These are phyloP conservation scores for Metschnikowia borealis DNA, from an alignment of 805 yeast genomes.

Conservation along the genomic window DNA sequence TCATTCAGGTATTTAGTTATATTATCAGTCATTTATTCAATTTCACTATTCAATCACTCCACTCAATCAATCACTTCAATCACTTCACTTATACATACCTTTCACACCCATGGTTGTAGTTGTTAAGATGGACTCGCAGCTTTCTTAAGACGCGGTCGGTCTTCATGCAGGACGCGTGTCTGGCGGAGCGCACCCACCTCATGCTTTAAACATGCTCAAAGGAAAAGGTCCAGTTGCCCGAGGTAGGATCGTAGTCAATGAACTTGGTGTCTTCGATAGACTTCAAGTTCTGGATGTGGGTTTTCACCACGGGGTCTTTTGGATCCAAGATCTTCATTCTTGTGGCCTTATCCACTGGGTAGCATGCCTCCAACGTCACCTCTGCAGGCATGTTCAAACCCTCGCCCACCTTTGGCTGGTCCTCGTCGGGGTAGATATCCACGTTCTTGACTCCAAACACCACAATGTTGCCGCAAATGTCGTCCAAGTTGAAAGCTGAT, in stretches of 20 bases:
- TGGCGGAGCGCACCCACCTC: background rate
- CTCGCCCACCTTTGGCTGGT: constrained; percentile 54
- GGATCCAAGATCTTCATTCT: constrained; percentile 74
- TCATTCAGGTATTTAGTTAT: no score
- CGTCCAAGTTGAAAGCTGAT: constrained; percentile 56
- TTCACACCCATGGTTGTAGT: constrained; percentile 16
- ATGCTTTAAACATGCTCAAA: constrained; percentile 29
- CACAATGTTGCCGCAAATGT: constrained; percentile 63
- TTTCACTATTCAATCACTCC: no score
- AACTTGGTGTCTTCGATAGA: constrained; percentile 57
- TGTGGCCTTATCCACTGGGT: constrained; percentile 70
- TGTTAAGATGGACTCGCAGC: background rate
- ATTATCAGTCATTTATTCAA: no score
- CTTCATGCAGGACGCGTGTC: constrained; percentile 13
- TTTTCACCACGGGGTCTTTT: constrained; percentile 63
- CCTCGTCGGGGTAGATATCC: constrained; percentile 68
- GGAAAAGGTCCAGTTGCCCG: constrained; percentile 68
- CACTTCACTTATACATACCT: constrained; percentile 11
- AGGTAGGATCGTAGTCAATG: constrained; percentile 68
- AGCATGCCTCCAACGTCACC: constrained; percentile 74
- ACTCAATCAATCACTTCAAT: no score
- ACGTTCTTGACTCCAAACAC: constrained; percentile 57
- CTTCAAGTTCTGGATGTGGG: constrained; percentile 67
- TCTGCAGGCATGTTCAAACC: constrained; percentile 78
- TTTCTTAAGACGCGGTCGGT: constrained; percentile 5